These are phyloP conservation scores for Micractinium conductrix DNA, from an alignment of 139 green algal genomes.

Conservation along the genomic window DNA sequence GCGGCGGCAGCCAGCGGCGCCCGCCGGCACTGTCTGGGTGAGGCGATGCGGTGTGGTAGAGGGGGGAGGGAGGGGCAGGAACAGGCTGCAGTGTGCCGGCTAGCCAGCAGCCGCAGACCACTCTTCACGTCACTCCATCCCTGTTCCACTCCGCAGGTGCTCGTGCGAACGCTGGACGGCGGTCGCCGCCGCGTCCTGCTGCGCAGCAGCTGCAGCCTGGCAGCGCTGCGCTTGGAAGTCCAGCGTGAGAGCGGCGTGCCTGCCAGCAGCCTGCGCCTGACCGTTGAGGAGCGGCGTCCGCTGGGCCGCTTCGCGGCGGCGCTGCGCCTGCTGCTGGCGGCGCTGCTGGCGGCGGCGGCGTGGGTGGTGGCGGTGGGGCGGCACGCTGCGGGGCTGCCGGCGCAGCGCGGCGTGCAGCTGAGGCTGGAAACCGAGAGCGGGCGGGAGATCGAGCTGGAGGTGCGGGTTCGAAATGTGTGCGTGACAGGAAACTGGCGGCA, in stretches of 20 bases:
- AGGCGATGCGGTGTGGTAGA: too few species aligned
- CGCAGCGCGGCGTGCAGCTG: background rate
- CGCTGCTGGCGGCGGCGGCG: background rate
- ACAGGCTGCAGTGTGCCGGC: background rate
- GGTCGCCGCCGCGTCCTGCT: background rate
- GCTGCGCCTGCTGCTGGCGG: constrained; percentile 14
- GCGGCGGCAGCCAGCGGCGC: background rate
- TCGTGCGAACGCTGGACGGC: background rate
- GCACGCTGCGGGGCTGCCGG: background rate
- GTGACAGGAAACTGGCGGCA: too few species aligned
- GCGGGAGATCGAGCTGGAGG: background rate
- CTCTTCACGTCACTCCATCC: background rate
- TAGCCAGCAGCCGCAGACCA: too few species aligned
- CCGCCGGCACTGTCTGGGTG: constrained; percentile 8
- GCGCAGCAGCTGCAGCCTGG: background rate
- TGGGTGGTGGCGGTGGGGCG: background rate
- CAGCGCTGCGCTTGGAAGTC: background rate
- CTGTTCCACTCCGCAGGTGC: background rate
- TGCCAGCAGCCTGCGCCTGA: background rate
- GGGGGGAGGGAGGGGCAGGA: too few species aligned
- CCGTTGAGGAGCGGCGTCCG: background rate
- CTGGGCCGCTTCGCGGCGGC: background rate
- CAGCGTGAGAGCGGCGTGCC: background rate
- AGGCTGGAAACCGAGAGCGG: background rate
- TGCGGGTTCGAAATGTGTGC: background rate